Conservation (phyloP, 75 land plant species). For the Selaginella tamariscina region DNA sequence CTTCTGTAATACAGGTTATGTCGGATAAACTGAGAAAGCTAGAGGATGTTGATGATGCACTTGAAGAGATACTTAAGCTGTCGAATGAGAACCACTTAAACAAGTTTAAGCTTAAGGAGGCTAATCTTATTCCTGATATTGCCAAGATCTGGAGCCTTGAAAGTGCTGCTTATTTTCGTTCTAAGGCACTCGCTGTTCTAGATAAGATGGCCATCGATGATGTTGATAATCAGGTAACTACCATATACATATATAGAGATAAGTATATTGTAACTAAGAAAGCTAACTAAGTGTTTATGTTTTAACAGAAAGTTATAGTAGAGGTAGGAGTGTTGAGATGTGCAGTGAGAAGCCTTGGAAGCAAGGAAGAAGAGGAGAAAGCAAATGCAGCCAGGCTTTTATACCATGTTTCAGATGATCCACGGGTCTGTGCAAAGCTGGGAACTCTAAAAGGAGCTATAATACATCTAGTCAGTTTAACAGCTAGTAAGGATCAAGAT, state of each 20-base stretch:
- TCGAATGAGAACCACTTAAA: conserved; percentile 33
- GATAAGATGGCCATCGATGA: conserved; percentile 35
- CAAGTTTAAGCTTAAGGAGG: conserved; percentile 28
- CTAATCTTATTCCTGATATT: conserved; percentile 32
- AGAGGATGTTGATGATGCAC: conserved; percentile 21
- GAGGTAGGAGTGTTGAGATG: conserved; percentile 30
- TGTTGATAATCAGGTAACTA: conserved; percentile 40
- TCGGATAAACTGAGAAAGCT: not conserved
- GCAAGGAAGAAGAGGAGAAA: conserved; percentile 33
- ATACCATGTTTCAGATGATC: conserved; percentile 29
- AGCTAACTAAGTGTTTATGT: too few species aligned
- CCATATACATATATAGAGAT: not conserved
- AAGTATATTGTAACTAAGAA: too few species aligned
- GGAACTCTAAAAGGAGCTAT: conserved; percentile 35
- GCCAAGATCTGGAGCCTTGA: conserved; percentile 25
- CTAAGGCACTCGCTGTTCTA: conserved; percentile 31
- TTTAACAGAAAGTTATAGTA: conserved; percentile 34
- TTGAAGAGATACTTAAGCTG: conserved; percentile 33
- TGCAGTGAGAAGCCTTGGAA: conserved; percentile 37
- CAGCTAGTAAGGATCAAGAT: conserved; percentile 24
- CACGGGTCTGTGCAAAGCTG: conserved; percentile 17
- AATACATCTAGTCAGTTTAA: conserved; percentile 31
- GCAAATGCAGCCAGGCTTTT: conserved; percentile 37
- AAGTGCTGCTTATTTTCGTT: conserved; percentile 25
- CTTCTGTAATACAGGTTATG: too few species aligned